Base-by-base conservation (phyloP, 2,329 filamentous ascomycete genomes). In the Xylaria sp. region DNA sequence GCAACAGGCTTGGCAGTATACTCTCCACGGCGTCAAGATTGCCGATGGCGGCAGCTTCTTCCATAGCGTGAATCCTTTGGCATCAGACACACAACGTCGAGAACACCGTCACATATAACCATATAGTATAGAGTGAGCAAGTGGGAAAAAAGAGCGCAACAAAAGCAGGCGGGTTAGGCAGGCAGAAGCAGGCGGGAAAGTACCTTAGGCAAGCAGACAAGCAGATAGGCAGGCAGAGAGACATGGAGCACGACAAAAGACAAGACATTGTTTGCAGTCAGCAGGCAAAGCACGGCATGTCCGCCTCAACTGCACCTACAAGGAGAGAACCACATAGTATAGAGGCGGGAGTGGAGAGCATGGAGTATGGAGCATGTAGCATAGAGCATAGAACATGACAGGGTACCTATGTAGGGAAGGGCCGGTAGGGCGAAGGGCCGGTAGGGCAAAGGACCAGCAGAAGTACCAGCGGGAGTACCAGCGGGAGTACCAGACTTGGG, bases 41-140 rank as follows among this genome's bases (percentile, higher is more conserved):
- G 68, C 72, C 72, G 65, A 71, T 58, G 32, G 69, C 69, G 66
- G 72, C 72, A 71, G 72, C 72, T 73, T 74, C 72, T 73, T 74
- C 72, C 72, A 74, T 74, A 61, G 69, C 71, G 66, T 63, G 70
- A 71, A 69, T 68, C 60, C 62, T 70, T 69, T 72, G 59, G 63
- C 70, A 72, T 73, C 48, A 71, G 69, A 70, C 25, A 71, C 51
- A 58, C 62, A 57, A 48, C 23, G 60, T 62, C 61, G 48, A 60
- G 48, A 54, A 37, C 32, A 37, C 57, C 48, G 65, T 72, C 60
- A 69, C 70, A 66, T 72, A 65, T 61, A 62, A 21, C n/a, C 6
- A 58, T 18, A 44, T 10, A 35, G 32, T 35, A 35, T 32, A 54
- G 68, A 58, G 61, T 37, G 40, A 54, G 21, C 12, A 65, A 23